Base-by-base conservation (phyloP, 805 yeast genomes). In the Cyberlindnera petersonii region DNA sequence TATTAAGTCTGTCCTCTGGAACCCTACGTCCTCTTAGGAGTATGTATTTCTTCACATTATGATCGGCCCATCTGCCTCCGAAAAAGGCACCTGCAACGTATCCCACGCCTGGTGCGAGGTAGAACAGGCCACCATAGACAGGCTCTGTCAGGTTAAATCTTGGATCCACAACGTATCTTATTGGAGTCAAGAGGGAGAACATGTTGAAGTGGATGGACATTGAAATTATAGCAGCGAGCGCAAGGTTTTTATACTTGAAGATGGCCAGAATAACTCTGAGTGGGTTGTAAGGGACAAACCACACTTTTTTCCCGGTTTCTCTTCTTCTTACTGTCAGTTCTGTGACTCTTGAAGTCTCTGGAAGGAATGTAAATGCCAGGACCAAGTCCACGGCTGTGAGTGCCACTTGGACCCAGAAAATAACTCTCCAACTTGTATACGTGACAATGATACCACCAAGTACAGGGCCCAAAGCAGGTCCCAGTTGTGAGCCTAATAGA, bases 31-130 rank as follows among this genome's bases (percentile, higher is more conserved):
- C 60, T 37, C 70, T 57, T 15, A 58, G 62, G 34, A 51, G 55
- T 11, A 68, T 68, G 55, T 69, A 70, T 44, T 63, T 64, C 35
- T 61, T 63, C 5, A 74, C 79, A 26, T 61, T 59, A 35, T 56
- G 52, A 52, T 77, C 82, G 0, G 82, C 75, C 61, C 65, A 71
- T 35, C 56, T 52, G 0, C 82, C 82, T 5, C 82, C 82, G 43
- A 71, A 39, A 17, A 69, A 60, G 6, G 77, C 67, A 0, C 82
- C 82, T 1, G 52, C 24, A 2, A 75, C 31, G 46, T 72, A 74
- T 0, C 83, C 83, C n/a, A 56, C 11, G 1, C 81, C 82, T 0
- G 82, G 80, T 4, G 81, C 71, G 4, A 77, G 52, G 47, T 76
- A 77, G 48, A 77, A 75, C 16, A 77, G 54, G 0, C 77, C 69